Percentiles rank a stretch among this genome's conserved stretches.
Conservation (phyloP, 345 rosid species). For the Pistacia integerrima region DNA sequence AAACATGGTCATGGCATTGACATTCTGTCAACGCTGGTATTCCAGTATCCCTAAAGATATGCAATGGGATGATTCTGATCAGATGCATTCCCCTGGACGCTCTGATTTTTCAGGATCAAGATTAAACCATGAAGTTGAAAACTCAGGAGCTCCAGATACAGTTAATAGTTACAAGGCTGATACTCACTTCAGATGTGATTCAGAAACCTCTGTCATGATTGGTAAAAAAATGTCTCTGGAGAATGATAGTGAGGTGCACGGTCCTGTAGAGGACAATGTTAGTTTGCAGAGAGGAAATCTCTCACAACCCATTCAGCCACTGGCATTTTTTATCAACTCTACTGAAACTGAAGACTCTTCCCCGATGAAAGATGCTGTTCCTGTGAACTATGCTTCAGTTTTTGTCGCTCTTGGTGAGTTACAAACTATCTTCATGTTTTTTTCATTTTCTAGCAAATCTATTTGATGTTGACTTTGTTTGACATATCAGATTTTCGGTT, state of each 20-base stretch:
- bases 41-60: constrained; percentile 42
- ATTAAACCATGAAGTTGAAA: constrained; percentile 26
- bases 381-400: constrained; percentile 35
- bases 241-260: constrained; percentile 17
- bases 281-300: constrained; percentile 26
- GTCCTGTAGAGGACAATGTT: constrained; percentile 30
- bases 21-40: constrained; percentile 65
- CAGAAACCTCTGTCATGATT: constrained; percentile 73
- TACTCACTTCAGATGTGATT: constrained; percentile 34
- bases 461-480: not conserved
- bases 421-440: constrained; percentile 6
- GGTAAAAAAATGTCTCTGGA: constrained; percentile 30
- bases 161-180: constrained; percentile 34
- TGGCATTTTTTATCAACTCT: constrained; percentile 42
- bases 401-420: constrained; percentile 61
- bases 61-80: constrained; percentile 38
- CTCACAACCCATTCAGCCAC: constrained; percentile 24
- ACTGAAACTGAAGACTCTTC: constrained; percentile 47
- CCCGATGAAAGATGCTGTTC: constrained; percentile 33
- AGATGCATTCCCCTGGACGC: constrained; percentile 15
- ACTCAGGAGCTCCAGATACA: constrained; percentile 32
- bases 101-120: constrained; percentile 37
- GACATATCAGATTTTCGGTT: not conserved
- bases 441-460: not conserved
- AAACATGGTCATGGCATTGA: constrained; percentile 58